Percentiles rank a stretch among this genome's conserved stretches.
phyloP scores from a whole-genome alignment of 345 rosid species.

The Lepidium aucheri region DNA sequence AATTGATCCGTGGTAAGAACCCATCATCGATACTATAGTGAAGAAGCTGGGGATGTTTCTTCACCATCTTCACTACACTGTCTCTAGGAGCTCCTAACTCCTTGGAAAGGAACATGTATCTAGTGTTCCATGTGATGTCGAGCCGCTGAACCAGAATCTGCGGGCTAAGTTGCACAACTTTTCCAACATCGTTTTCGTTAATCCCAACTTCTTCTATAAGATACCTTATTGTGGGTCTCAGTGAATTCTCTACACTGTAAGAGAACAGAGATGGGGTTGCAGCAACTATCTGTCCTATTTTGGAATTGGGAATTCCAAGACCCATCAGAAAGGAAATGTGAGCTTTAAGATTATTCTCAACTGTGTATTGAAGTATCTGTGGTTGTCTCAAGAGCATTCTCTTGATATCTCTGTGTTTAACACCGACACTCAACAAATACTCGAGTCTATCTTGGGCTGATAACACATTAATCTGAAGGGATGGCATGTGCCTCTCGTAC shows the following conservation, averaged over 20 bases:
- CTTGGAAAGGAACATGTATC: slow-evolving; percentile 75
- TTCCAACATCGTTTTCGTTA: slow-evolving; percentile 57
- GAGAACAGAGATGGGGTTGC: slow-evolving; percentile 71
- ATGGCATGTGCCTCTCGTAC: slow-evolving; percentile 84
- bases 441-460: slow-evolving; percentile 88
- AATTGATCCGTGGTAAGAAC: slow-evolving; percentile 82
- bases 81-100: slow-evolving; percentile 93
- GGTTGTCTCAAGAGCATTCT: slow-evolving; percentile 91
- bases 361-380: slow-evolving; percentile 79
- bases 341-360: slow-evolving; percentile 73
- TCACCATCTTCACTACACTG: slow-evolving; percentile 85
- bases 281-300: slow-evolving; percentile 80
- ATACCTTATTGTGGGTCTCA: slow-evolving; percentile 88
- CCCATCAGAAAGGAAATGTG: slow-evolving; percentile 70
- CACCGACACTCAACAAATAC: slow-evolving; percentile 79
- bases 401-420: slow-evolving; percentile 74
- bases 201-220: slow-evolving; percentile 97
- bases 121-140: slow-evolving; percentile 88
- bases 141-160: slow-evolving; percentile 93
- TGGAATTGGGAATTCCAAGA: slow-evolving; percentile 74
- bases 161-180: slow-evolving; percentile 93
- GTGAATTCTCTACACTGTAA: slow-evolving; percentile 81
- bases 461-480: slow-evolving; percentile 62
- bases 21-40: slow-evolving; percentile 94
- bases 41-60: slow-evolving; percentile 88